A percentile compares a stretch with the other conserved stretches of the same genome.
These are phyloP conservation scores for Saccharomycopsis malanga DNA, from an alignment of 805 yeast genomes.

Conservation along the genomic window DNA sequence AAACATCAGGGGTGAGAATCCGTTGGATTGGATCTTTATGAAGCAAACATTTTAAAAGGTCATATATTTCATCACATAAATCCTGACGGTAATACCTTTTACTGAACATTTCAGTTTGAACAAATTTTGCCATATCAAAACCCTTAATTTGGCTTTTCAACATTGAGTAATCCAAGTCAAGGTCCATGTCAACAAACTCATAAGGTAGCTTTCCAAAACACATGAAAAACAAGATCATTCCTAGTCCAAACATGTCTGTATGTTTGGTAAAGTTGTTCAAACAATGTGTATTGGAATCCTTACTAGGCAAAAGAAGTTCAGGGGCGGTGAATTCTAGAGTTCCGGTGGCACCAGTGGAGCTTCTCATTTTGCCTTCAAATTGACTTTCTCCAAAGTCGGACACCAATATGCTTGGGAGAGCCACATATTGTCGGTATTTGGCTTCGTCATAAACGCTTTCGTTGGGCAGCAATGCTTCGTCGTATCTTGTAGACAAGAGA, in stretches of 20 bases:
- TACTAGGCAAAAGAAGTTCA: constrained; percentile 44
- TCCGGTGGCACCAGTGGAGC: constrained; percentile 79
- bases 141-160: constrained; percentile 32
- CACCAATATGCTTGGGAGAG: constrained; percentile 64
- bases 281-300: constrained; percentile 23
- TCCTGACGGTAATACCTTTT: constrained; percentile 27
- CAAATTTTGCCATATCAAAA: constrained; percentile 25
- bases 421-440: constrained; percentile 3
- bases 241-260: constrained; percentile 77
- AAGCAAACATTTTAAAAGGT: constrained; percentile 36
- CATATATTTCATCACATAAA: constrained; percentile 28
- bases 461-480: constrained; percentile 22
- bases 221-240: constrained; percentile 71
- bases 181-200: constrained; percentile 21
- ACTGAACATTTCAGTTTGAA: constrained; percentile 20
- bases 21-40: constrained; percentile 33
- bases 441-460: constrained; percentile 14
- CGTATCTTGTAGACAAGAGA: constrained; percentile 35
- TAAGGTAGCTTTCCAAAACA: constrained; percentile 72
- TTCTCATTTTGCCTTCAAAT: constrained; percentile 54
- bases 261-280: constrained; percentile 56
- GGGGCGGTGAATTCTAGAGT: constrained; percentile 88
- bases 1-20: constrained; percentile 26
- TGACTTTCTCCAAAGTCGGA: constrained; percentile 91
- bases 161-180: constrained; percentile 27